Evolutionary conservation across 371 early-diverging fungal species (phyloP), one percentile per base, ranked within the genome.

Genomic region (Mortierella sp.): DNA sequence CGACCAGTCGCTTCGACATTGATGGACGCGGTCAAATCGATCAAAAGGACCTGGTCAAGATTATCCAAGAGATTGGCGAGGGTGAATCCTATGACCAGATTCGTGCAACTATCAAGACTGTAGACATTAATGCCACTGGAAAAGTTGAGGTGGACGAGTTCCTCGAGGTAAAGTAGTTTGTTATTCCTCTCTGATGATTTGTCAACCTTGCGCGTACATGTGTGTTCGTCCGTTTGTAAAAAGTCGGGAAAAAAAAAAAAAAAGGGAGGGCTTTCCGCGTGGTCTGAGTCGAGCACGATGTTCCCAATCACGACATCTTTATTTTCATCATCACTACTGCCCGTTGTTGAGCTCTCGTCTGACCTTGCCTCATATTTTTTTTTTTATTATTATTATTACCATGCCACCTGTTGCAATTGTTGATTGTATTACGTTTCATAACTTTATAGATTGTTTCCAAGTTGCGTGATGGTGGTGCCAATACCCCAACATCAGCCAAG

Each of bases 61-160:
- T 91, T 28, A 91, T 92, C 68, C 90, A 93, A 77, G 85, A 87
- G 43, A 87, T 92, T 72, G 94, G 92, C n/a, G 88, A 90, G 39
- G 91, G 90, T 71, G 85, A 88, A 66, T 86, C 88, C 61, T 94
- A 94, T 74, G 96, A 95, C 75, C 91, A 94, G 72, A 90, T 95
- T 67, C 91, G 94, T 61, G 86, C 87, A 3, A 91, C 92, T 45
- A 76, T 95, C 58, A 93, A 93, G 81, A 85, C 92, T 67, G 90
- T 95, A 28, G 90, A 90, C 58, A 89, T 89, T 64, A 94, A 91
- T 77, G 87, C 92, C 18, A 89, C 90, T 16, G 93, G 92, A 73
- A 90, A 91, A 75, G 91, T 95, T 62, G 94, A 94, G 73, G 88
- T 93, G 5, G 96, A 95, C 76, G 96, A 95, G 77, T 95, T 94